Conservation (phyloP, 1,284 basidiomycete genomes). For the Cutaneotrichosporon sp. region DNA sequence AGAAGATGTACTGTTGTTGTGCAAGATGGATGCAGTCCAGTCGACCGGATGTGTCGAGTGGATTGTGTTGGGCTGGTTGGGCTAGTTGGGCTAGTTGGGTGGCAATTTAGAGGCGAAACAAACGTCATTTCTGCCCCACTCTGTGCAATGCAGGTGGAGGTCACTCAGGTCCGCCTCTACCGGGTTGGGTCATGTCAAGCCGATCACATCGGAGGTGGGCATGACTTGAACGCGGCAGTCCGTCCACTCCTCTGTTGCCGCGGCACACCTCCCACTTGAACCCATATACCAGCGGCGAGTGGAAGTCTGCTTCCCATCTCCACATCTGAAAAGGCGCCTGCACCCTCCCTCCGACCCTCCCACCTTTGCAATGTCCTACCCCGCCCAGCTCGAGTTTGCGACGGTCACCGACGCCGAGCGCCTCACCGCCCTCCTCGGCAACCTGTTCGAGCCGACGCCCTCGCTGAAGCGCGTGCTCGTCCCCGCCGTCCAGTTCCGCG, state of each 20-base stretch:
- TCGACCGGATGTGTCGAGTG: no score
- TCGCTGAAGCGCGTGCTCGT: slow-evolving; percentile 32
- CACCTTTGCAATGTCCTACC: neutral
- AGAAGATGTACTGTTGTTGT: no score
- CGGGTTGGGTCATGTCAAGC: neutral
- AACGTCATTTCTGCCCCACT: neutral
- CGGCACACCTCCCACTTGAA: neutral
- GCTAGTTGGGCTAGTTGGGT: no score
- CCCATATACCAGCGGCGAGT: no score
- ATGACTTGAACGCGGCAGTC: neutral
- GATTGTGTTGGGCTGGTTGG: no score
- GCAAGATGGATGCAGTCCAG: no score
- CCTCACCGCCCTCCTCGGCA: slow-evolving; percentile 28
- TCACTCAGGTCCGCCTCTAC: neutral
- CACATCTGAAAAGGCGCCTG: no score
- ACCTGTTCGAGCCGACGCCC: slow-evolving; percentile 41
- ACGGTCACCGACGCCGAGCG: neutral
- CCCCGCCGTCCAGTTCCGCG: slow-evolving; percentile 29
- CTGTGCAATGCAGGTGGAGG: no score
- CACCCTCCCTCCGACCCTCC: neutral
- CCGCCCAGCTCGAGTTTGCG: neutral
- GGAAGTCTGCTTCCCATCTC: no score
- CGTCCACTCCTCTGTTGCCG: neutral
- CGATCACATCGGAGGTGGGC: neutral
- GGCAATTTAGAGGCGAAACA: neutral